Evolutionary conservation across 805 yeast genomes (phyloP), one percentile per base, ranked within the genome.

Genomic region (Metschnikowia arizonensis): DNA sequence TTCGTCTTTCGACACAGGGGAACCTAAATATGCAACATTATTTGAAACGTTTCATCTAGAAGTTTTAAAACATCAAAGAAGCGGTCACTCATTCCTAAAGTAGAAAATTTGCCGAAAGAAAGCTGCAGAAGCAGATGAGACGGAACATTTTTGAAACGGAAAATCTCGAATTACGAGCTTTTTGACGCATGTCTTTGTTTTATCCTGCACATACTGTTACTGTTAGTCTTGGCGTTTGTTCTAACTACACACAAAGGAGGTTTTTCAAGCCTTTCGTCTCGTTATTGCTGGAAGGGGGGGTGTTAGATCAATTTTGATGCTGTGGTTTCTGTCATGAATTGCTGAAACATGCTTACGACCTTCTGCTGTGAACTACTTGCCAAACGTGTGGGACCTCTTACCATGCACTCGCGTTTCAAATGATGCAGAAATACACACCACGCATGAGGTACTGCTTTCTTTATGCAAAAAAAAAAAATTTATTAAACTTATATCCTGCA

Each of bases 381-480:
- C 25, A 8, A n/a, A 2, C 24, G 24, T 18, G 32, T 37, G 32
- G 24, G 33, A 37, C 33, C 12, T 26, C 19, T 37, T 10, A 15
- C 40, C 14, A 36, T 37, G 40, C 40, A 28, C 40, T 12, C 40
- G 25, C 33, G 40, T 37, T 37, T 37, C 40, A 37, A 17, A 29
- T 11, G 31, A 31, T 17, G 40, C 29, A 12, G 32, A 19, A 11
- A 11, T 36, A 23, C 40, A 36, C 14, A 17, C 24, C 18, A 15
- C 11, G 17, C 11, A 26, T n/a, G 37, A 32, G 34, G 12, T 33
- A 8, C 25, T n/a, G 26, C n/a, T 19, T 35, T 25, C 30, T 15
- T 15, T 14, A 18, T 17, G 17, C 23, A 23, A 36, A 36, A 26
- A 23, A 36, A 36, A 26, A 26, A 17, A 5, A 17, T 32, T 25